These are phyloP conservation scores for Calonectria honghensis DNA, from an alignment of 2,329 filamentous ascomycete genomes.

Conservation along the genomic window DNA sequence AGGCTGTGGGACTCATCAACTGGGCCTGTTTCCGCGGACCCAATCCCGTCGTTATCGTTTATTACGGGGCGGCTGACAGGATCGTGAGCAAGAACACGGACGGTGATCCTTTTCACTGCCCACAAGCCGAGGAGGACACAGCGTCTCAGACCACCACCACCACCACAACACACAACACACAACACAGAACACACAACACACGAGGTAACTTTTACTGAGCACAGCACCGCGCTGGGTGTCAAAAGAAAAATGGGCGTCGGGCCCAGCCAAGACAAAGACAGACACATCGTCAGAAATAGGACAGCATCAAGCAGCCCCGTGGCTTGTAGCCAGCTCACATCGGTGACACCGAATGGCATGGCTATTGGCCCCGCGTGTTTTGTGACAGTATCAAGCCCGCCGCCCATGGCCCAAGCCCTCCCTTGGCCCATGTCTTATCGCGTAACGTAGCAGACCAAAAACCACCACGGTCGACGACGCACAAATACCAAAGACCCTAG, in stretches of 20 bases:
- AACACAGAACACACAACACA: too few relatives aligned
- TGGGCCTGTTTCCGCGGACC: not conserved
- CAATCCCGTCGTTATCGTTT: not conserved
- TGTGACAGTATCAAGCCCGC: not conserved
- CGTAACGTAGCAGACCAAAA: conserved; percentile 15
- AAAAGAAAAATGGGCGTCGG: not conserved
- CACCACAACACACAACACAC: too few relatives aligned
- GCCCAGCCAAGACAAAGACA: not conserved
- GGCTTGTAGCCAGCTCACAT: not conserved
- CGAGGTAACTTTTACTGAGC: not conserved
- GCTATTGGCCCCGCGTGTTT: not conserved
- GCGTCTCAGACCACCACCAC: not conserved
- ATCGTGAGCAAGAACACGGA: not conserved
- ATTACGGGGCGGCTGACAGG: not conserved
- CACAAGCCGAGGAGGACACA: not conserved
- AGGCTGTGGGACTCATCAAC: not conserved
- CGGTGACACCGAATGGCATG: conserved; percentile 3
- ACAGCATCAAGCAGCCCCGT: not conserved
- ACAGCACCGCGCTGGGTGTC: not conserved
- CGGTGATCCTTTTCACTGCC: not conserved
- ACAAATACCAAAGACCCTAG: not conserved
- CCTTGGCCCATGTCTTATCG: not conserved
- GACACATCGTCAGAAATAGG: not conserved
- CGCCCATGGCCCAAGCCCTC: not conserved
- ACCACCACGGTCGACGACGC: not conserved